These are phyloP conservation scores for Ophiosphaerella korrae DNA, from an alignment of 2,329 filamentous ascomycete genomes.

Conservation along the genomic window DNA sequence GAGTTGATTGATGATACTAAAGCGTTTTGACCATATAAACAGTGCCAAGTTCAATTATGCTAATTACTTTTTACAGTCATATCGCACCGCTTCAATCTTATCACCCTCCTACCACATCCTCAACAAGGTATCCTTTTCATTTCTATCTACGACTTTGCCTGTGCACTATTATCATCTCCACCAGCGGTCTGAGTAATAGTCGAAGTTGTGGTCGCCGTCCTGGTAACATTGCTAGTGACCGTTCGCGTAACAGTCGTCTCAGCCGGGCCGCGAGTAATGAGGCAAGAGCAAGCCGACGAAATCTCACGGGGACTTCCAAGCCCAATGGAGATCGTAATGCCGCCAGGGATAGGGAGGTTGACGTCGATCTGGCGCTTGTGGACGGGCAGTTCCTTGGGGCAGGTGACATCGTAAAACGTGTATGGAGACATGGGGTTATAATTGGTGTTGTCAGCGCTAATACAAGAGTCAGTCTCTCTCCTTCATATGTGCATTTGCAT, in stretches of 20 bases:
- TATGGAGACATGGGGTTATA: constrained; percentile 42
- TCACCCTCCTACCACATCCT: background rate
- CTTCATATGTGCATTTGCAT: background rate
- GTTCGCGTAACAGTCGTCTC: constrained; percentile 33
- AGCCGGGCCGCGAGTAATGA: constrained; percentile 34
- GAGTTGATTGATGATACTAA: too few species aligned
- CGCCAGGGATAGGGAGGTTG: constrained; percentile 8
- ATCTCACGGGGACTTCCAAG: constrained; percentile 22
- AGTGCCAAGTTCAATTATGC: too few species aligned
- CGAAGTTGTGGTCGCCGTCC: constrained; percentile 28
- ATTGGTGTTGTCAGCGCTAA: constrained; percentile 37
- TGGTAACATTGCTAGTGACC: constrained; percentile 18
- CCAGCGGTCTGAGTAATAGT: constrained; percentile 20
- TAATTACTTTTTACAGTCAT: too few species aligned
- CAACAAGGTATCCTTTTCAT: background rate
- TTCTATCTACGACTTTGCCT: background rate
- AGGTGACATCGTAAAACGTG: constrained; percentile 39
- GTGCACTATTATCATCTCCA: constrained; percentile 5
- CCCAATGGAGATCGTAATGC: constrained; percentile 32
- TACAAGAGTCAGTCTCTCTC: background rate
- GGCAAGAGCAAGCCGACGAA: constrained; percentile 37
- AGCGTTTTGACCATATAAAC: too few species aligned
- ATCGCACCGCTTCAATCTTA: background rate
- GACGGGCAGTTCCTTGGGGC: constrained; percentile 36
- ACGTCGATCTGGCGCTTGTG: constrained; percentile 32